These are phyloP conservation scores for Kwoniella sp. DNA, from an alignment of 768 basidiomycete genomes.

Conservation along the genomic window DNA sequence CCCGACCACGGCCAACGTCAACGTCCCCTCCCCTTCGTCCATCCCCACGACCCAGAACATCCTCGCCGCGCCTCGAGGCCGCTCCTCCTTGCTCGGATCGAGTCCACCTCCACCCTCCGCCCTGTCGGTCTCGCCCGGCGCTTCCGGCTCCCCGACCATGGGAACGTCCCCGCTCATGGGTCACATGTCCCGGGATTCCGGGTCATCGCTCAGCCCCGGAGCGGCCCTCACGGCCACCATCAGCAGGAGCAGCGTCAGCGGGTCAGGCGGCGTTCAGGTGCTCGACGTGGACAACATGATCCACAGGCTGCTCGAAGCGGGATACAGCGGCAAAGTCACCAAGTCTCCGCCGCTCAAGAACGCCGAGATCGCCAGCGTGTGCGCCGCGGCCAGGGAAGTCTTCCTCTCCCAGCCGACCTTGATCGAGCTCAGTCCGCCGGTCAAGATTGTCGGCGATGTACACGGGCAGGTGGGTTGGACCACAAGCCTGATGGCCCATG, in stretches of 20 bases:
- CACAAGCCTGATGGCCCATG: no score
- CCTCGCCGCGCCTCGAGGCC: slow-evolving; percentile 65
- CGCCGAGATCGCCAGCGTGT: slow-evolving; percentile 87
- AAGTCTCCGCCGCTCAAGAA: slow-evolving; percentile 88
- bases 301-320: slow-evolving; percentile 87
- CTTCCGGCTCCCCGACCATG: slow-evolving; percentile 24
- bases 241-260: slow-evolving; percentile 24
- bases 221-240: slow-evolving; percentile 47
- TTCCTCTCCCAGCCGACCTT: slow-evolving; percentile 95
- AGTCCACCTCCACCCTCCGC: slow-evolving; percentile 58
- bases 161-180: slow-evolving; percentile 12
- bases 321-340: slow-evolving; percentile 96
- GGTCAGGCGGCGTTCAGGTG: slow-evolving; percentile 47
- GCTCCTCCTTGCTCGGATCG: slow-evolving; percentile 71
- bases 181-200: slow-evolving; percentile 20
- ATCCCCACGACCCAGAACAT: slow-evolving; percentile 68
- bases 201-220: slow-evolving; percentile 52
- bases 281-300: slow-evolving; percentile 99
- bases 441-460: slow-evolving; percentile 98
- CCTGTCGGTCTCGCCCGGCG: slow-evolving; percentile 28
- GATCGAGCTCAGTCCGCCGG: slow-evolving; percentile 92
- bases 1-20: slow-evolving; percentile 5
- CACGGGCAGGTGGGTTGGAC: slow-evolving; percentile 71
- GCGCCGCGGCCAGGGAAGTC: slow-evolving; percentile 90
- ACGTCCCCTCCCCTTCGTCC: slow-evolving; percentile 12